These are phyloP conservation scores for Picochlorum sp. DNA, from an alignment of 139 green algal genomes.

Conservation along the genomic window DNA sequence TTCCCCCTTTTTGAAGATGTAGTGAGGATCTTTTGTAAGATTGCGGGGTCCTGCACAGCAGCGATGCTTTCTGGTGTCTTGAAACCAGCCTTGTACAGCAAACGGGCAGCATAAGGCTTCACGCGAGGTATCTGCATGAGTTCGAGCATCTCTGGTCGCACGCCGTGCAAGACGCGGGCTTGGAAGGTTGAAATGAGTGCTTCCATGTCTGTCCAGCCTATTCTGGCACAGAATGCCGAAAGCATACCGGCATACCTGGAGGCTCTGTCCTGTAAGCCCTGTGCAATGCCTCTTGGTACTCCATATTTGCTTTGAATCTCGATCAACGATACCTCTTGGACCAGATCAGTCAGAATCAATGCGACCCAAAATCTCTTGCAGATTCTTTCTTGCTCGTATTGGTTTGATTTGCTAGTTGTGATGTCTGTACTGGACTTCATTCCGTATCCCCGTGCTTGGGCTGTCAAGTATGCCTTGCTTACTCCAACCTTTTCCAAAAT, in stretches of 20 bases:
- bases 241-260: conserved; percentile 53
- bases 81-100: conserved; percentile 72
- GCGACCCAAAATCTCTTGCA: conserved; percentile 43
- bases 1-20: neutral
- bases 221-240: conserved; percentile 64
- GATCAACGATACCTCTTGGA: conserved; percentile 25
- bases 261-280: conserved; percentile 34
- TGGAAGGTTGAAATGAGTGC: conserved; percentile 66
- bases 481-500: conserved; percentile 44
- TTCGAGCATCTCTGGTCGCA: conserved; percentile 56
- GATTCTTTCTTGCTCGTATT: conserved; percentile 31
- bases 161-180: conserved; percentile 44
- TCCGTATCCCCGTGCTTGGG: neutral
- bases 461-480: conserved; percentile 8
- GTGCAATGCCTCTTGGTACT: conserved; percentile 12
- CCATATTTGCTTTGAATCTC: conserved; percentile 43
- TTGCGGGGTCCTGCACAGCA: conserved; percentile 8
- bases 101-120: conserved; percentile 41
- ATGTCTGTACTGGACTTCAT: too few species aligned
- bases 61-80: conserved; percentile 53
- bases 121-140: conserved; percentile 65
- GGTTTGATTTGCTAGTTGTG: neutral
- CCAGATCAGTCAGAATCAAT: conserved; percentile 66
- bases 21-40: neutral
- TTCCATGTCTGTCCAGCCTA: conserved; percentile 64